These are phyloP conservation scores for Cyamopsis tetragonoloba DNA, from an alignment of 306 rosid genomes.

Conservation along the genomic window DNA sequence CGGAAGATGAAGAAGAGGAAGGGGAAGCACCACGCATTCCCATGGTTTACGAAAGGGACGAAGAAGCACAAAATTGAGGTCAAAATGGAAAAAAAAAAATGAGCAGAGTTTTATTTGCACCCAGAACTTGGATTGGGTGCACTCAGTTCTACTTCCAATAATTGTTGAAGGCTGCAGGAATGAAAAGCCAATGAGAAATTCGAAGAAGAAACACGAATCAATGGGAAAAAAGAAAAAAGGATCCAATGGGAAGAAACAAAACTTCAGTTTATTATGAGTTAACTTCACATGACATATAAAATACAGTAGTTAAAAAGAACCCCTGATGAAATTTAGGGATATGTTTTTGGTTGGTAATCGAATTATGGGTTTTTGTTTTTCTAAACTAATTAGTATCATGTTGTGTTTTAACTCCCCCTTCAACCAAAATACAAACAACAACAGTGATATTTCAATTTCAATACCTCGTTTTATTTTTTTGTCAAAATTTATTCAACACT, in stretches of 20 bases:
- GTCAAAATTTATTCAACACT: no score
- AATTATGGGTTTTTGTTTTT: no score
- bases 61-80: neutral
- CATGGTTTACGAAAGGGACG: slow-evolving; percentile 23
- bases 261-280: no score
- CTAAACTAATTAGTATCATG: no score
- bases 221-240: neutral
- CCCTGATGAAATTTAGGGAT: no score
- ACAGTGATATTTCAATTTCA: no score
- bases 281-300: no score
- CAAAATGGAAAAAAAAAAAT: neutral
- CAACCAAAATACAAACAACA: no score
- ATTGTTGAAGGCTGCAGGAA: neutral
- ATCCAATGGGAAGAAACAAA: neutral
- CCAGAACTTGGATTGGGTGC: neutral
- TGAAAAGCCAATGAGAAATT: neutral
- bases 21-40: slow-evolving; percentile 32
- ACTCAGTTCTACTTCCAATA: neutral
- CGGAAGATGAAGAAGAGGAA: slow-evolving; percentile 33
- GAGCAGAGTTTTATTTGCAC: neutral
- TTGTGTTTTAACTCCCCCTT: no score
- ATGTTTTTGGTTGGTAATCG: no score
- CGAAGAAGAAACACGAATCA: neutral
- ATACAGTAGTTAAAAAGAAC: no score
- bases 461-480: no score